Base-by-base conservation (phyloP, 805 yeast genomes). In the Komagataella ulmi region DNA sequence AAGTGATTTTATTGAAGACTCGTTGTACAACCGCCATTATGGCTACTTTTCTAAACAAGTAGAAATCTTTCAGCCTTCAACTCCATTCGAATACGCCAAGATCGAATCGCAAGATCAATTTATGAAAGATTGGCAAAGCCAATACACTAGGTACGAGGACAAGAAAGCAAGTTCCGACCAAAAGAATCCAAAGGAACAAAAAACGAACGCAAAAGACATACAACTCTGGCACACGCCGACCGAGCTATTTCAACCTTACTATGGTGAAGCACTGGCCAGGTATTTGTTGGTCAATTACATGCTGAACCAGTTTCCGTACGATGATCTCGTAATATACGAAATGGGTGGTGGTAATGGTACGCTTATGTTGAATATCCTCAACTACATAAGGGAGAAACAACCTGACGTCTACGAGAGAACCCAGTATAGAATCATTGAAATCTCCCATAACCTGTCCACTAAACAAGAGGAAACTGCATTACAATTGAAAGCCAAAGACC, bases 291-390 rank as follows among this genome's bases (percentile, higher is more conserved):
- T 80, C 7, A 83, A 85, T 61, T 85, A 83, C 62, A 80, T 81
- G 63, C 67, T 81, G 57, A 81, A 82, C 55, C 68, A 76, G 46
- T 84, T 79, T 58, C 91, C 90, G 0, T 81, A 82, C 59, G 72
- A 75, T 46, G 89, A 86, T 60, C 68, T 91, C 48, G 74, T 79
- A 6, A 85, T 88, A 23, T 88, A 87, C 65, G 96, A 88, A 65
- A 79, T 86, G 73, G 96, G 95, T 54, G 95, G 89, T 18, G 96
- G 96, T 57, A 88, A 88, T 59, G 95, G 95, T 46, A 87, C 95
- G 0, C 65, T 88, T 54, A 88, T 88, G 96, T 63, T 74, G 51
- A 83, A 87, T 59, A 76, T 88, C 8, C 65, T 88, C 55, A 81
- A 82, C 59, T 87, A 73, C 61, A 74, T 88, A 54, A 70, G 77